phyloP scores from a whole-genome alignment of 106 monocot species.

The Phalaenopsis aphrodite region DNA sequence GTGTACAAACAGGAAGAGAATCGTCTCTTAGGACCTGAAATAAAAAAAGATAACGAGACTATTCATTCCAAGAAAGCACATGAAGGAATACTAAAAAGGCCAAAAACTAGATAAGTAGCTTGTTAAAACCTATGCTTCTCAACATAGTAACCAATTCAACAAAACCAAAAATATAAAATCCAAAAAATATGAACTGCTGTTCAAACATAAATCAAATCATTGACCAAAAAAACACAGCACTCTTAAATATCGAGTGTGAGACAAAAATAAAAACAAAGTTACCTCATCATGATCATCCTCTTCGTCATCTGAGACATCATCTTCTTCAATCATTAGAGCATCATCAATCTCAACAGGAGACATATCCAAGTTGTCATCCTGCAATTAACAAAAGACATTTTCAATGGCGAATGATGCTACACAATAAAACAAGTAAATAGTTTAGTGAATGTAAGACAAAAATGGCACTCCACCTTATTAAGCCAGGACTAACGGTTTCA shows the following conservation, averaged over 20 bases:
- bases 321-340: conserved; percentile 86
- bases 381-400: conserved; percentile 6
- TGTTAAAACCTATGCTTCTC: neutral
- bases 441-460: neutral
- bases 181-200: neutral
- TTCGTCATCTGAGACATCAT: conserved; percentile 83
- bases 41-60: neutral
- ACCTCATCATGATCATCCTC: conserved; percentile 95
- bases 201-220: neutral
- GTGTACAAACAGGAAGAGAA: conserved; percentile 67
- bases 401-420: neutral
- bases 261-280: neutral
- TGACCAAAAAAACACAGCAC: neutral
- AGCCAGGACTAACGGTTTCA: neutral
- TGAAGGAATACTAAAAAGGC: neutral
- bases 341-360: conserved; percentile 89
- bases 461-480: neutral
- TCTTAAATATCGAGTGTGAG: neutral
- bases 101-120: neutral
- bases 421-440: neutral
- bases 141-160: neutral
- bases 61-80: neutral
- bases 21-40: conserved; percentile 70
- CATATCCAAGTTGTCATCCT: conserved; percentile 81
- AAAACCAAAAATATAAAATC: neutral